Evolutionary conservation across 2,329 filamentous ascomycete species (phyloP), one percentile per base, ranked within the genome.

Genomic region (Paraconiothyrium brasiliense): DNA sequence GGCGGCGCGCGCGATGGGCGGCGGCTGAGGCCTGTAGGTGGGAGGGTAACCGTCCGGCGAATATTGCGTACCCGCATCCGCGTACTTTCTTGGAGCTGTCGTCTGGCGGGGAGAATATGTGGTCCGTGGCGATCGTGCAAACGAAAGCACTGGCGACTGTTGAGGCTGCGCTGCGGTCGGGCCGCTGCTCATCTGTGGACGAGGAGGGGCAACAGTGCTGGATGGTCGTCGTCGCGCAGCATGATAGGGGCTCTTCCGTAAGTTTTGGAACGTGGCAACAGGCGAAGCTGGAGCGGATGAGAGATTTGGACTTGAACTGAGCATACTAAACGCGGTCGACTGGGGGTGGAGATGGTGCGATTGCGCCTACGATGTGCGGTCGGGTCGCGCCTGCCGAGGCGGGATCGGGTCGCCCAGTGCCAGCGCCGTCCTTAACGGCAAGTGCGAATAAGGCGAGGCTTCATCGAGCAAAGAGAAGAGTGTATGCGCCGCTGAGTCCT

Each of bases 21-120:
- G 65, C 46, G 51, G 30, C 11, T 62, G 54, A 2, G 71, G 71
- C 22, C 67, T 72, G 57, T 77, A 78, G 57, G 83, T 83, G 62
- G 82, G 79, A 66, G 84, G 79, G 57, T 73, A 79, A 61, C 78
- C 80, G 59, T 82, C 79, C 48, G 84, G 84, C 47, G 84, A 84
- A 73, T 86, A 87, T 73, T 87, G 85, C 39, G 85, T 87, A 61
- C 78, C 81, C 37, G 79, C 80, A 79, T 86, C 83, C 60, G 80
- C 79, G 75, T 82, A 83, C 62, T 73, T 69, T 49, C 73, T 73
- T 66, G 39, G 8, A 16, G 39, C 16, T n/a, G 14, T n/a, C 39
- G 39, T 41, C 39, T 41, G 39, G 39, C 39, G 39, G 39, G 39
- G 39, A 6, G 39, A 41, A 7, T 71, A 75, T 64, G 61, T 67